Base-by-base conservation (phyloP, 129 eudicot genomes). In the Helichrysum umbraculigerum region DNA sequence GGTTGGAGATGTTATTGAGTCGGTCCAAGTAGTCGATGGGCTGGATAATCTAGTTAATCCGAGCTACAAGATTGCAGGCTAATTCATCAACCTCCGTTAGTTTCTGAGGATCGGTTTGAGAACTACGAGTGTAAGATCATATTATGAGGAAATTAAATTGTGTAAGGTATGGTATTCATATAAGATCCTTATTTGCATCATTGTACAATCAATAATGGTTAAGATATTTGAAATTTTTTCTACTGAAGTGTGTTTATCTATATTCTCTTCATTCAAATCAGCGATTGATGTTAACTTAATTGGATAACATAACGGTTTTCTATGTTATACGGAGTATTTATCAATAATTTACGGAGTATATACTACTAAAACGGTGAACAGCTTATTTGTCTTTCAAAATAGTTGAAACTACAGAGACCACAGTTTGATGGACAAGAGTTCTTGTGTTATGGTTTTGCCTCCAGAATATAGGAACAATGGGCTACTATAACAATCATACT, bases 1-100 rank as follows among this genome's bases (percentile, higher is more conserved):
- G 78, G 99, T 94, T 22, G 99, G 99, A 25, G 99, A 94, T 79
- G 93, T 91, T 66, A 94, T 94, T 10, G 97, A 94, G 76, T 91
- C 99, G 7, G 66, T 91, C 57, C 96, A 94, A 74, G 96, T 94
- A n/a, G 97, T 94, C 19, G 83, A 91, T 4, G 99, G 99, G 66
- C 72, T 94, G 68, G 99, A 91, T 68, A 94, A 94, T 85, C 97
- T 94, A 41, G 99, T 73, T 77, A 94, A 94, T 68, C 99, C 99
- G 19, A 94, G 93, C 84, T 94, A 94, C 89, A 94, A 94, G 89
- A 94, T 94, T 81, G 96, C 97, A 57, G 97, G 97, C 59, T 94
- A 91, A 78, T 52, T 82, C 34, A 16, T 75, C 57, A 14, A 21
- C 64, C 70, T 61, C 70, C 41, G 11, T 51, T 57, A 37, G 11